These are phyloP conservation scores for Alternaria alternata DNA, from an alignment of 2,329 filamentous ascomycete genomes.

Conservation along the genomic window DNA sequence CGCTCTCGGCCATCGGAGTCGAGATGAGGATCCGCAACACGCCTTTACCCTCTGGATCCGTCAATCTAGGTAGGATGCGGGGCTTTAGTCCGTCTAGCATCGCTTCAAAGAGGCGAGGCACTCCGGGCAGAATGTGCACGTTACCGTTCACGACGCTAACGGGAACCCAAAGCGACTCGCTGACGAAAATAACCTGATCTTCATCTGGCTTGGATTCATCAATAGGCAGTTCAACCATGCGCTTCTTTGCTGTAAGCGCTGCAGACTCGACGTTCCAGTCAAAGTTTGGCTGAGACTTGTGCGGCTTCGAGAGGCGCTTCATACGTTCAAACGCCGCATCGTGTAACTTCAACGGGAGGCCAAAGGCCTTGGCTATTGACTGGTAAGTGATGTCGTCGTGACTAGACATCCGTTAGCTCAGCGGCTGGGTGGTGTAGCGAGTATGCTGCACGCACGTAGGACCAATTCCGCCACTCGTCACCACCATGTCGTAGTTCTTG, in stretches of 20 bases:
- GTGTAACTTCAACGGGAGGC: conserved; percentile 78
- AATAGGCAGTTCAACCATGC: conserved; percentile 88
- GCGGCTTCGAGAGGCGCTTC: conserved; percentile 79
- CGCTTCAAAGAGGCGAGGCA: conserved; percentile 82
- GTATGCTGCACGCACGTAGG: conserved; percentile 74
- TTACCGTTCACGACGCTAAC: conserved; percentile 90
- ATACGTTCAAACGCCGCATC: conserved; percentile 79
- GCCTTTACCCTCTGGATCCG: conserved; percentile 82
- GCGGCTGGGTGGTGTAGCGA: conserved; percentile 21
- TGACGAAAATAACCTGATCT: conserved; percentile 80
- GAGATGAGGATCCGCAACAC: conserved; percentile 81
- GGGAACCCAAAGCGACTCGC: conserved; percentile 89
- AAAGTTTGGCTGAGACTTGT: conserved; percentile 76
- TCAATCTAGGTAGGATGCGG: conserved; percentile 71
- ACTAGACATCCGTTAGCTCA: conserved; percentile 55
- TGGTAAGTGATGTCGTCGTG: conserved; percentile 98
- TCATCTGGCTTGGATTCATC: conserved; percentile 71
- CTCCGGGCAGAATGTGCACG: conserved; percentile 89
- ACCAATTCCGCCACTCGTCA: conserved; percentile 94
- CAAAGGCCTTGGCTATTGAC: conserved; percentile 90
- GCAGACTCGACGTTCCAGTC: conserved; percentile 86
- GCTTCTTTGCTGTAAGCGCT: conserved; percentile 78
- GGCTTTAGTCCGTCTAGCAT: conserved; percentile 81
- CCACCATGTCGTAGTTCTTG: conserved; percentile 87
- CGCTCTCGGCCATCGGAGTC: conserved; percentile 87